Evolutionary conservation across 2,329 filamentous ascomycete genomes (phyloP).

Genomic region (Lojkania enalia): DNA sequence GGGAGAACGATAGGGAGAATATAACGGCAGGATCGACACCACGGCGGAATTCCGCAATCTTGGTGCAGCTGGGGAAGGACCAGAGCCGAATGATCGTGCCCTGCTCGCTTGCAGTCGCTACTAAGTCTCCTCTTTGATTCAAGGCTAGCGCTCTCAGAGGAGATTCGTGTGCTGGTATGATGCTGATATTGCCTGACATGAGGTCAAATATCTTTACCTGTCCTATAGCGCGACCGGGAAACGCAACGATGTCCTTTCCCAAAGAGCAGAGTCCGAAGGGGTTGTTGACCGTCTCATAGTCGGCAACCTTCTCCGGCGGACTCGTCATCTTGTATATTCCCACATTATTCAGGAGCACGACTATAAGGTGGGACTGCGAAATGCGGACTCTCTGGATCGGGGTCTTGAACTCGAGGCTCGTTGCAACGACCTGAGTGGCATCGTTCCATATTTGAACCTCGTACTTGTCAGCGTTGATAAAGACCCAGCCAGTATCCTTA

Average conservation of each 20-base stretch:
- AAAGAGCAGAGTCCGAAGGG: slow-evolving; percentile 78
- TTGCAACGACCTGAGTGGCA: slow-evolving; percentile 71
- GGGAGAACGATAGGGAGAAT: slow-evolving; percentile 86
- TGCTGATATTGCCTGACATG: slow-evolving; percentile 79
- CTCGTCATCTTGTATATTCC: slow-evolving; percentile 79
- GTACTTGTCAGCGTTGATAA: slow-evolving; percentile 32
- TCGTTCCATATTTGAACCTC: slow-evolving; percentile 92
- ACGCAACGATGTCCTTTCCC: slow-evolving; percentile 72
- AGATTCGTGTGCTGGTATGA: slow-evolving; percentile 87
- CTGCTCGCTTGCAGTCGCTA: slow-evolving; percentile 91
- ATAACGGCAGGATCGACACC: slow-evolving; percentile 87
- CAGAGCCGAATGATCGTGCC: slow-evolving; percentile 90
- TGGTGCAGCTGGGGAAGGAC: slow-evolving; percentile 76
- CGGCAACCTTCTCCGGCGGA: slow-evolving; percentile 68
- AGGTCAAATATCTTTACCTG: slow-evolving; percentile 89
- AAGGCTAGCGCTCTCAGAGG: slow-evolving; percentile 77
- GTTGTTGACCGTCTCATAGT: slow-evolving; percentile 87
- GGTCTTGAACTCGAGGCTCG: slow-evolving; percentile 77
- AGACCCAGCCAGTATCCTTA: slow-evolving; percentile 30
- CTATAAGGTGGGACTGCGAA: slow-evolving; percentile 73
- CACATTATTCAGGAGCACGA: slow-evolving; percentile 80
- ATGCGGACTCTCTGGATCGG: slow-evolving; percentile 80
- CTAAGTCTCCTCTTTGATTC: slow-evolving; percentile 75
- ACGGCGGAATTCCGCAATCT: slow-evolving; percentile 80
- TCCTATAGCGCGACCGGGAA: slow-evolving; percentile 83